Evolutionary conservation across 2,329 filamentous ascomycete genomes (phyloP).

Genomic region (Tolypocladium sp.): DNA sequence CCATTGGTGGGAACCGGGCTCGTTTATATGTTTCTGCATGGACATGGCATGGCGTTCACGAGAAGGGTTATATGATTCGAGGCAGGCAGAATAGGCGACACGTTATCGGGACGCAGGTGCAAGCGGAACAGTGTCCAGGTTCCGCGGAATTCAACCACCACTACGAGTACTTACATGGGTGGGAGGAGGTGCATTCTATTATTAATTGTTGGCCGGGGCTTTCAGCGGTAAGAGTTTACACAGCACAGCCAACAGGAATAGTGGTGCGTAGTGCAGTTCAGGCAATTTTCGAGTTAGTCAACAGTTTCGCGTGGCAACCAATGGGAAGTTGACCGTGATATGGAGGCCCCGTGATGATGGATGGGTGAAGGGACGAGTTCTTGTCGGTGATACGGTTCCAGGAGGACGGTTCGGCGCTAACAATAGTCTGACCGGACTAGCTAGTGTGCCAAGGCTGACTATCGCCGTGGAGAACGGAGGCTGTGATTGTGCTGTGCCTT

Average conservation of each 20-base stretch:
- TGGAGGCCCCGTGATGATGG: not conserved
- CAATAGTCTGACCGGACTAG: not conserved
- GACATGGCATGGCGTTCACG: slow-evolving; percentile 13
- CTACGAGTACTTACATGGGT: not conserved
- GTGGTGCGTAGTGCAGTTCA: not conserved
- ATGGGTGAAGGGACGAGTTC: not conserved
- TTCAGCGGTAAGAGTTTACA: not conserved
- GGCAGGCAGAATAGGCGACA: not conserved
- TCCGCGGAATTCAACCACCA: not conserved
- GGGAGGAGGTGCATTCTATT: not conserved
- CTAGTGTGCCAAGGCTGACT: not conserved
- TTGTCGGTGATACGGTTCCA: slow-evolving; percentile 1
- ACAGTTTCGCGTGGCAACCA: not conserved
- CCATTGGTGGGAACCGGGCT: not conserved
- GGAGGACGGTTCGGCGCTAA: slow-evolving; percentile 4
- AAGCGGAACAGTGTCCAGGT: not conserved
- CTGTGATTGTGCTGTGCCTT: not conserved
- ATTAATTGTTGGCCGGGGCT: not conserved
- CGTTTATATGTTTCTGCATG: slow-evolving; percentile 3
- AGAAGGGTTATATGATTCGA: slow-evolving; percentile 3
- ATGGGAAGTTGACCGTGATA: not conserved
- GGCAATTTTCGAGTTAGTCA: not conserved
- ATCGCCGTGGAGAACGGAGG: not conserved
- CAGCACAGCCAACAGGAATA: not conserved
- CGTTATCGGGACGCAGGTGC: not conserved